A percentile compares a stretch with the other conserved stretches of the same genome.
Evolutionary conservation across 176 grass and related monocot species (phyloP).

Genomic region (Dendrocalamus sinicus): DNA sequence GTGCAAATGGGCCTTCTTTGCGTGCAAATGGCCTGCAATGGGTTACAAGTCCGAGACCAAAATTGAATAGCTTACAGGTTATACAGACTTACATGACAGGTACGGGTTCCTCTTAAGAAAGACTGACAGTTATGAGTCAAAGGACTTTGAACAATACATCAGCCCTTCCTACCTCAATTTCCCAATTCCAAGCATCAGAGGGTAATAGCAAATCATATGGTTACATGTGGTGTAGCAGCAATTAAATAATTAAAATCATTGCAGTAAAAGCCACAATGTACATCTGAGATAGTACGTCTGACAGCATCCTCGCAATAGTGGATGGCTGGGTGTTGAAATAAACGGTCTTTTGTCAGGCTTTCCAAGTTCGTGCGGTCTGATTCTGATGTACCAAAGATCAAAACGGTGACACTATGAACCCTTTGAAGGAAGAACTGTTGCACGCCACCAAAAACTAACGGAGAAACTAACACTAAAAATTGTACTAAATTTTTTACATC

Average conservation of each 20-base stretch:
- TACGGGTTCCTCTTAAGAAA: not conserved
- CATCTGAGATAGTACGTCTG: too few species aligned
- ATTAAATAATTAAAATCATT: conserved; percentile 12
- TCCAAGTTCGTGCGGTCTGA: not conserved
- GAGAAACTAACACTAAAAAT: conserved; percentile 81
- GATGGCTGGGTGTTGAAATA: too few species aligned
- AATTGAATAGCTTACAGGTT: not conserved
- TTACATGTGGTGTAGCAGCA: conserved; percentile 18
- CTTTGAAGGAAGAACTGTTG: conserved; percentile 22
- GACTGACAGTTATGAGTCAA: not conserved
- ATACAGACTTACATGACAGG: not conserved
- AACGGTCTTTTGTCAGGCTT: too few species aligned
- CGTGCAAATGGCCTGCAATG: not conserved
- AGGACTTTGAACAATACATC: not conserved
- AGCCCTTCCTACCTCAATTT: not conserved
- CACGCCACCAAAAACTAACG: conserved; percentile 93
- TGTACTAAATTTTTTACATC: too few species aligned
- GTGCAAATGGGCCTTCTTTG: not conserved
- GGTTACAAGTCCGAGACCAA: not conserved
- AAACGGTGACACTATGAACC: conserved; percentile 12
- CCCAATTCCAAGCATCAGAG: conserved; percentile 12
- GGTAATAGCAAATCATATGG: not conserved
- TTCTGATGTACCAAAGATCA: conserved; percentile 31
- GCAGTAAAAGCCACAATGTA: not conserved
- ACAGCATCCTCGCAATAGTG: too few species aligned